Evolutionary conservation across 2,329 filamentous ascomycete species (phyloP), one percentile per base, ranked within the genome.

Genomic region (Aschersonia sp.): DNA sequence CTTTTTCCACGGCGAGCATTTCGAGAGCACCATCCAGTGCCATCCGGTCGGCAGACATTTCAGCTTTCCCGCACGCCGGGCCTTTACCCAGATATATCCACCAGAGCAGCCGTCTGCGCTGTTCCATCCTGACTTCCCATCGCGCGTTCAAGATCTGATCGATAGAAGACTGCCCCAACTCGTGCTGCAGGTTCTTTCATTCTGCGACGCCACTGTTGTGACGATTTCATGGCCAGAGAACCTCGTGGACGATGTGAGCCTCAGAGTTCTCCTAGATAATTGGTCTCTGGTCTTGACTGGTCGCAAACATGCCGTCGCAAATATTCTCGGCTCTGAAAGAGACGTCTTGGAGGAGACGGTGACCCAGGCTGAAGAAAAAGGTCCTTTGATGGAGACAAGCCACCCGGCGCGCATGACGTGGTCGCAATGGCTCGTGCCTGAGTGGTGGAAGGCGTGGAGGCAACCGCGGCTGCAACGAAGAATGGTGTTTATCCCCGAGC

Each of bases 401-500:
- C 8, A 22, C 29, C 5, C 31, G 30, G n/a, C 37, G 6, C 30
- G 42, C 11, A 10, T 31, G 14, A 44, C 42, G 10, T 30, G 39
- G n/a, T 14, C 42, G 2, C 47, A 42, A 30, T 40, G 9, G 31
- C 9, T 29, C 5, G 12, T 51, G 11, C 30, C 45, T 6, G 35
- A 40, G 5, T 47, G 49, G 45, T 47, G 42, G 42, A 37, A 35
- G 32, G 46, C 44, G 35, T 42, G 47, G 41, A 49, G 22, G 4
- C 39, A 45, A 4, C 35, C 45, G 12, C 33, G 42, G 5, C 14
- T 43, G 39, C 47, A 51, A 30, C 42, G 37, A 30, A 48, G 49
- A 41, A 51, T 49, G 45, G 47, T 51, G 29, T 49, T 46, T n/a
- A 46, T 51, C 22, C 49, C 49, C 12, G 44, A 51, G 43, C 30